Evolutionary conservation across 345 rosid genomes (phyloP), one percentile per base, ranked within the genome.

Genomic region (Dovyalis caffra): DNA sequence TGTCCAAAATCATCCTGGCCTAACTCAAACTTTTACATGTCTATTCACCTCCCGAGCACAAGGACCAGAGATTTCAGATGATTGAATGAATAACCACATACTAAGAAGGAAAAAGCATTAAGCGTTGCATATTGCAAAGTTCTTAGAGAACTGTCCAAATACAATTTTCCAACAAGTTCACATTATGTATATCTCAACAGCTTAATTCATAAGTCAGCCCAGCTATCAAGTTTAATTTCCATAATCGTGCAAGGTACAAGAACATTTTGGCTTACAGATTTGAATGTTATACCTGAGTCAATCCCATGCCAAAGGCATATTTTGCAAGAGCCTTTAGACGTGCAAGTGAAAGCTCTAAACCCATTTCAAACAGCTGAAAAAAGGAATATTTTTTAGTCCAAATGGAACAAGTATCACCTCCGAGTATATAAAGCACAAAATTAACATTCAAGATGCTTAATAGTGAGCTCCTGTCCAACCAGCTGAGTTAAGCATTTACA

Each of bases 331-430:
- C 97, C 78, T 95, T 95, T 6, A 95, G 83, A 28, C 99, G 97
- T 14, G 94, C 97, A 86, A 95, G 88, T 40, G 99, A 95, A 75
- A 95, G 97, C 90, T 95, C 99, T 70, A 95, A 82, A 47, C 99
- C 99, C 99, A 95, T 95, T 88, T 95, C 99, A 74, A 95, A 95
- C 43, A 95, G 88, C 99, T 95, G 90, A 74, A 85, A 90, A 78
- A 65, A 14, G 15, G 72, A 77, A 76, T 67, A 73, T 28, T 66
- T 56, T 28, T 66, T 56, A 74, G 60, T 58, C 58, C 76, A 72
- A 56, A 79, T 9, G 73, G 66, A 70, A 32, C 71, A 57, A 28
- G 67, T 57, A 49, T 70, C 15, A 56, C 69, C 9, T 64, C 20
- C 45, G 32, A 80, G 43, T n/a, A 29, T 14, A 64, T 26, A 35